Base-by-base conservation (phyloP, 768 basidiomycete species). In the Hydnum rufescens region DNA sequence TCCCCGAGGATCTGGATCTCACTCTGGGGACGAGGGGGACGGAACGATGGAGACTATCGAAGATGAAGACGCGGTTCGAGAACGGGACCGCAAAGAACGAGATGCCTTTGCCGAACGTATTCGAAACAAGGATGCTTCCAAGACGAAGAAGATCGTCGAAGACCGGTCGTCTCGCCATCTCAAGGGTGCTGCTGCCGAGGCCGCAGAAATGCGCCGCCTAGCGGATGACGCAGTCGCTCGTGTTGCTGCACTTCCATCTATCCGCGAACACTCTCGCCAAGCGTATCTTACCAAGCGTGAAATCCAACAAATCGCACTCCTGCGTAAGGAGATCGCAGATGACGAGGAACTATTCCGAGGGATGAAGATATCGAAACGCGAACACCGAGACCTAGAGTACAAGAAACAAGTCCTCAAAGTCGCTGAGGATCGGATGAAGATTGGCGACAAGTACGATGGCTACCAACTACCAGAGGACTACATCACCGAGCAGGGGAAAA, bases 391-490 rank as follows among this genome's bases (percentile, higher is more conserved):
- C n/a, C 67, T 90, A 50, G 87, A 88, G 18, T 71, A 76, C 57
- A 97, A 97, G 71, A 95, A 92, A 67, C 87, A 95, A 59, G 71
- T 97, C 4, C 69, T 99, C 3, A 74, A 76, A 52, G 74, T 97
- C 43, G 93, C 93, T 52, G 93, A 99, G 66, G 92, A 92, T 63
- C 77, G 93, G 28, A 71, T 93, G 57, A 82, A 80, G 61, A 95
- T 99, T 53, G 84, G 88, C 64, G 95, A 99, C 68, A 88, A 85
- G 57, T 87, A 74, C 67, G 95, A 99, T 56, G 93, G 93, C 4
- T 99, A 99, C 63, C 80, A 82, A 67, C 74, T 97, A 42, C 95
- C 95, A 0, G 95, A 97, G 58, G 95, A 97, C 65, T 99, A 99
- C 63, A 74, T 97, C 59, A 99, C 95, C 0, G 93, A 93, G 60